Conservation (phyloP, 495 filamentous ascomycete genomes). For the Tricharina praecox region DNA sequence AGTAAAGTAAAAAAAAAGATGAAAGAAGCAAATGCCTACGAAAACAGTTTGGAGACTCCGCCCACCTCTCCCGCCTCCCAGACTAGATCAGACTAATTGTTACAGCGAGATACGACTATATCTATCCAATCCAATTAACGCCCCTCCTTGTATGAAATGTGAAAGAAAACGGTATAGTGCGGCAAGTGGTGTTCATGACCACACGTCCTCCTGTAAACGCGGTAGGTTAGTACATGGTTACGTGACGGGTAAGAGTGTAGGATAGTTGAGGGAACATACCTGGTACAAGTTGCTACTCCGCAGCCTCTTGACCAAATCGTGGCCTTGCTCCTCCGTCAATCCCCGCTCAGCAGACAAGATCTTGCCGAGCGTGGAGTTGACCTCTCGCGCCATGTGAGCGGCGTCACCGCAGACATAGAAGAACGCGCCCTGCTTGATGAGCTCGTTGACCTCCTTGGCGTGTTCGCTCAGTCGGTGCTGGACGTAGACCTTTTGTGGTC, state of each 20-base stretch:
- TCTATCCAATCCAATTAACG: not conserved
- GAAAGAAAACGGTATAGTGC: constrained; percentile 14
- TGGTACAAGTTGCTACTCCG: constrained; percentile 87
- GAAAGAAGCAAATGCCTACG: too few relatives aligned
- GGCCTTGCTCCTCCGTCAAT: constrained; percentile 64
- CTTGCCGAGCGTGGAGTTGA: constrained; percentile 67
- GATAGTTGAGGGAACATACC: constrained; percentile 29
- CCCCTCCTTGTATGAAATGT: constrained; percentile 15
- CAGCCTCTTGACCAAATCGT: constrained; percentile 94
- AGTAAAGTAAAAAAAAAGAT: too few relatives aligned
- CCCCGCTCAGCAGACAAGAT: constrained; percentile 72
- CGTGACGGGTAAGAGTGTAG: not conserved
- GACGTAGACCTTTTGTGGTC: constrained; percentile 79
- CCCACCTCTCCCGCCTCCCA: too few relatives aligned
- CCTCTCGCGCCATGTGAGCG: constrained; percentile 94
- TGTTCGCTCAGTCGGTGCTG: constrained; percentile 79
- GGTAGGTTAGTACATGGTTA: not conserved
- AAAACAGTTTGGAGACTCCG: too few relatives aligned
- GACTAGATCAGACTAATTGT: too few relatives aligned
- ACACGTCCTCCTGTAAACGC: constrained; percentile 55
- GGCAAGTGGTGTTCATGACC: constrained; percentile 44
- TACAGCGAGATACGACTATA: too few relatives aligned
- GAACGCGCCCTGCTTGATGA: constrained; percentile 74
- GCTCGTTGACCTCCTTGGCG: constrained; percentile 68
- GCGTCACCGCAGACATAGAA: constrained; percentile 99